Conservation (phyloP, 78 protist species). For the Dictyostelium brefeldianum region DNA sequence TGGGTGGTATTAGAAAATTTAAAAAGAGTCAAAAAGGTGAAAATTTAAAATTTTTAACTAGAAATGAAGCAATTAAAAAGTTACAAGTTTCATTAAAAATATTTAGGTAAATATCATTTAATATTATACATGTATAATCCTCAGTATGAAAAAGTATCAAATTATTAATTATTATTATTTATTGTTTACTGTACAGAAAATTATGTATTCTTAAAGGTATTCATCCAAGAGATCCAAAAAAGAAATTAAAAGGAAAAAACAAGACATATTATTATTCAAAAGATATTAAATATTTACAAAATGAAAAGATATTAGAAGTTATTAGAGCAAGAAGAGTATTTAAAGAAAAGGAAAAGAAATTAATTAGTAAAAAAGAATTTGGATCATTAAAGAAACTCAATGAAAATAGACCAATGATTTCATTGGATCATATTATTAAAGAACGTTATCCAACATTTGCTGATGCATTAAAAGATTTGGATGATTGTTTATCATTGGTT, state of each 20-base stretch:
- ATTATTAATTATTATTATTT: background rate
- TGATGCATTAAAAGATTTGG: slow-evolving; percentile 96
- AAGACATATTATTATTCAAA: slow-evolving; percentile 84
- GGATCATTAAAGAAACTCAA: slow-evolving; percentile 34
- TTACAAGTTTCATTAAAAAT: slow-evolving; percentile 91
- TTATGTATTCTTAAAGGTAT: slow-evolving; percentile 99
- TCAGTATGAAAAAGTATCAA: too few species aligned
- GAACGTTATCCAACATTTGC: slow-evolving; percentile 96
- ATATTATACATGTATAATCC: background rate
- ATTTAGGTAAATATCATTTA: slow-evolving; percentile 83
- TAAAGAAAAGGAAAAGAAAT: slow-evolving; percentile 29
- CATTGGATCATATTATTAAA: slow-evolving; percentile 71
- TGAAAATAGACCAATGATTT: slow-evolving; percentile 23
- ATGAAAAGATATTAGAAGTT: slow-evolving; percentile 95
- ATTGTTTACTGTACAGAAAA: too few species aligned
- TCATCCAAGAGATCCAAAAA: slow-evolving; percentile 97
- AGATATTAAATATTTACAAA: slow-evolving; percentile 94
- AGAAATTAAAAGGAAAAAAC: slow-evolving; percentile 89
- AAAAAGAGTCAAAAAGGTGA: slow-evolving; percentile 78
- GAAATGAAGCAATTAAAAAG: slow-evolving; percentile 88
- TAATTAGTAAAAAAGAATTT: slow-evolving; percentile 30
- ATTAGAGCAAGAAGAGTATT: slow-evolving; percentile 88
- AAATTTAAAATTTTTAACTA: slow-evolving; percentile 85
- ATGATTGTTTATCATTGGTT: slow-evolving; percentile 95
- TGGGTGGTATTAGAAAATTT: slow-evolving; percentile 77